Conservation (phyloP, 352 stramenopile species). For the Phytophthora boehmeriae region DNA sequence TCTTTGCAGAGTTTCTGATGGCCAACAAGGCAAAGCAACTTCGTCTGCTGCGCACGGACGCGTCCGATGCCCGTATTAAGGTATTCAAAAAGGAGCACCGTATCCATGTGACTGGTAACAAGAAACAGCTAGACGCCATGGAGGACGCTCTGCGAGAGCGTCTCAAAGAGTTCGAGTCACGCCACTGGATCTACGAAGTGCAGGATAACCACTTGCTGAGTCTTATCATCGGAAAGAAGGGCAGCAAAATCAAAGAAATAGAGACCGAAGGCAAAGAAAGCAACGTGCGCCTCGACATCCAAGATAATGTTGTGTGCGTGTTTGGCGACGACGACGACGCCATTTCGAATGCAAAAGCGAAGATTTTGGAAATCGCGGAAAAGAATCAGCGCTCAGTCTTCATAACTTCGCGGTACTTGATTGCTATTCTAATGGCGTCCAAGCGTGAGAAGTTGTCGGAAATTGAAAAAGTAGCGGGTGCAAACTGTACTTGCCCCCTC, state of each 20-base stretch:
- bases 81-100: constrained; percentile 67
- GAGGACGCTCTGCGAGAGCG: constrained; percentile 65
- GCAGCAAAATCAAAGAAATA: constrained; percentile 78
- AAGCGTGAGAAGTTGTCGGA: constrained; percentile 82
- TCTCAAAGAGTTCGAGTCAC: constrained; percentile 56
- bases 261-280: constrained; percentile 55
- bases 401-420: constrained; percentile 62
- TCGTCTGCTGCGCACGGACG: constrained; percentile 62
- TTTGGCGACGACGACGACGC: constrained; percentile 58
- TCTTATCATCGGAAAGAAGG: constrained; percentile 85
- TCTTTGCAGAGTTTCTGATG: constrained; percentile 86
- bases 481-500: constrained; percentile 61
- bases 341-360: constrained; percentile 50
- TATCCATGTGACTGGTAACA: constrained; percentile 73
- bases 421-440: constrained; percentile 64
- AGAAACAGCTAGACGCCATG: constrained; percentile 64
- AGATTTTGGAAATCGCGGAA: constrained; percentile 74
- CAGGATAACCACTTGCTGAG: constrained; percentile 65
- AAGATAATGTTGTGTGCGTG: constrained; percentile 65
- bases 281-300: constrained; percentile 71
- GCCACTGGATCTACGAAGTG: constrained; percentile 69
- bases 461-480: constrained; percentile 64
- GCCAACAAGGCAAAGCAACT: constrained; percentile 74
- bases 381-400: constrained; percentile 78
- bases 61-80: constrained; percentile 67